phyloP scores from a whole-genome alignment of 1,284 basidiomycete genomes.

The Pholiota adiposa region DNA sequence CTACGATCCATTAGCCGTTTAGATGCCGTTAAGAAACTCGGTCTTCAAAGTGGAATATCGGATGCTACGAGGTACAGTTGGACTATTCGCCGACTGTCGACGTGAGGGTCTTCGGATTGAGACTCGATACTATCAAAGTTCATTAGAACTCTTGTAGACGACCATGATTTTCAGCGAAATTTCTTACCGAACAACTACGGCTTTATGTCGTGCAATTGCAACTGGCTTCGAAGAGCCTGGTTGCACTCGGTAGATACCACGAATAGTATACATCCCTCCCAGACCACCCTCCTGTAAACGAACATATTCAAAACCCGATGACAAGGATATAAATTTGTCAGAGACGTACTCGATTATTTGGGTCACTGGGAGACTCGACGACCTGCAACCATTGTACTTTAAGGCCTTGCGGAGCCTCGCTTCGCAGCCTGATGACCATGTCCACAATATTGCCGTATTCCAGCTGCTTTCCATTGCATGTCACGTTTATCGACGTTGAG shows the following conservation, averaged over 20 bases:
- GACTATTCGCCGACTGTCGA: constrained; percentile 55
- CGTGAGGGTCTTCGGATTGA: constrained; percentile 36
- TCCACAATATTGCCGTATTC: constrained; percentile 44
- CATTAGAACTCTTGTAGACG: constrained; percentile 3
- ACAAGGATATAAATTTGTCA: background rate
- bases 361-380: constrained; percentile 47
- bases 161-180: background rate
- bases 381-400: constrained; percentile 52
- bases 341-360: constrained; percentile 35
- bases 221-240: constrained; percentile 37
- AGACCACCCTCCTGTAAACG: constrained; percentile 48
- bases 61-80: constrained; percentile 51
- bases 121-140: constrained; percentile 48
- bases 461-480: constrained; percentile 49
- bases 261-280: constrained; percentile 56
- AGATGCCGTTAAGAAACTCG: no score
- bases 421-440: constrained; percentile 51
- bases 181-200: constrained; percentile 53
- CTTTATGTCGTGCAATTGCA: constrained; percentile 54
- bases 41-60: constrained; percentile 30
- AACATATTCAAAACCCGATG: background rate
- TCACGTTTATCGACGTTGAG: constrained; percentile 42
- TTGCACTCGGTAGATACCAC: constrained; percentile 46
- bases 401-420: constrained; percentile 40
- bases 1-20: no score